phyloP scores from a whole-genome alignment of 192 early-diverging fungal species.

The Podila epicladia region DNA sequence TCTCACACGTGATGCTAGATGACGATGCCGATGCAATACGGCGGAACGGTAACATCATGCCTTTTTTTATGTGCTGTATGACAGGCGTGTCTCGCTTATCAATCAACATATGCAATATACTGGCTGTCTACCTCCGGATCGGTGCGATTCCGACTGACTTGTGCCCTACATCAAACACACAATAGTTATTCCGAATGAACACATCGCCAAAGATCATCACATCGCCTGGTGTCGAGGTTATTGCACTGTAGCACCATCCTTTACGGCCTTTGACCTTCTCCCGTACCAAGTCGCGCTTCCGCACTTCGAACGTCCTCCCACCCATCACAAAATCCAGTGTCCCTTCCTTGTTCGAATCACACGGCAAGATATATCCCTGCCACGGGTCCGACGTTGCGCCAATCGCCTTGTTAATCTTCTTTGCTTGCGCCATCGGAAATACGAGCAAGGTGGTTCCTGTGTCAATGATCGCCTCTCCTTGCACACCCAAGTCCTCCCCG shows the following conservation, averaged over 20 bases:
- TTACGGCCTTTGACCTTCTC: slow-evolving; percentile 28
- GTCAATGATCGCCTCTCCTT: slow-evolving; percentile 61
- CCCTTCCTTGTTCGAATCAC: slow-evolving; percentile 21
- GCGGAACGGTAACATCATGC: not conserved
- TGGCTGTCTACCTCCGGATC: not conserved
- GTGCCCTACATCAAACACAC: slow-evolving; percentile 54
- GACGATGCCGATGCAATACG: not conserved
- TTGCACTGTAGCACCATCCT: slow-evolving; percentile 52
- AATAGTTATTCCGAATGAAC: slow-evolving; percentile 62
- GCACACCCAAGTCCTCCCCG: slow-evolving; percentile 38
- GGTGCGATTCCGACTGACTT: slow-evolving; percentile 40
- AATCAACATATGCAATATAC: not conserved
- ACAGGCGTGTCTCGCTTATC: not conserved
- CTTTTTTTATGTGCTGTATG: not conserved
- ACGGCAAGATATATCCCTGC: slow-evolving; percentile 41
- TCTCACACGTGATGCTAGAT: not conserved
- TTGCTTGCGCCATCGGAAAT: slow-evolving; percentile 64
- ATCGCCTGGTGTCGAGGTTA: slow-evolving; percentile 43
- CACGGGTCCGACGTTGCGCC: slow-evolving; percentile 42
- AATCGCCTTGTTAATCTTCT: slow-evolving; percentile 52
- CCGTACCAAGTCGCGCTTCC: slow-evolving; percentile 35
- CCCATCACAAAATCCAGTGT: slow-evolving; percentile 47
- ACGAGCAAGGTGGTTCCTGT: slow-evolving; percentile 74
- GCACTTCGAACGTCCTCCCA: slow-evolving; percentile 40
- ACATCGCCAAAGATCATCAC: slow-evolving; percentile 59